Evolutionary conservation across 768 basidiomycete species (phyloP).

Genomic region (Russula foetens): DNA sequence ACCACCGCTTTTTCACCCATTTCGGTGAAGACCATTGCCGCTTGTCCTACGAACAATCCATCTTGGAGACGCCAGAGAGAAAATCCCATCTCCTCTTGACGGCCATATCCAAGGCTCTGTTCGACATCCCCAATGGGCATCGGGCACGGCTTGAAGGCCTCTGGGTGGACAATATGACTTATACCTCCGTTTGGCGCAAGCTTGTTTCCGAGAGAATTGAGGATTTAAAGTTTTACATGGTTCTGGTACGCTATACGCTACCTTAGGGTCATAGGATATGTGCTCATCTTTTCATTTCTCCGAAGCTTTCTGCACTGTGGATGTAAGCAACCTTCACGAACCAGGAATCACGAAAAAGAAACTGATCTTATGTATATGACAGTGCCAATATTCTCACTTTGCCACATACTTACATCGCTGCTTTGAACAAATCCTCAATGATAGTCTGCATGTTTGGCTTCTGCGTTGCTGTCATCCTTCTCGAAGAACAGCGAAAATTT

Average conservation of each 20-base stretch:
- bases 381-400: slow-evolving; percentile 2
- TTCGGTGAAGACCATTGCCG: slow-evolving; percentile 3
- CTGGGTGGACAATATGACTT: not conserved
- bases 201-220: not conserved
- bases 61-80: not conserved
- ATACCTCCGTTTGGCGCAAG: slow-evolving; percentile 2
- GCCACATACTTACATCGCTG: not conserved
- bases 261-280: not conserved
- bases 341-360: not conserved
- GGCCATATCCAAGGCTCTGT: not conserved
- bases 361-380: not conserved
- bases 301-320: not conserved
- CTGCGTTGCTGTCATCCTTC: not conserved
- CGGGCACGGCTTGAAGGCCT: not conserved
- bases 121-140: not conserved
- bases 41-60: not conserved
- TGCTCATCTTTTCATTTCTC: not conserved
- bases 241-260: not conserved
- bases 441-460: not conserved
- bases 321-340: not conserved
- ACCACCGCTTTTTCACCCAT: slow-evolving; percentile 3
- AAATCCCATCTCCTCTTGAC: not conserved
- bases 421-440: not conserved
- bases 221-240: not conserved
- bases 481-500: not conserved